These are phyloP conservation scores for Ogataea minuta DNA, from an alignment of 805 yeast species.

Conservation along the genomic window DNA sequence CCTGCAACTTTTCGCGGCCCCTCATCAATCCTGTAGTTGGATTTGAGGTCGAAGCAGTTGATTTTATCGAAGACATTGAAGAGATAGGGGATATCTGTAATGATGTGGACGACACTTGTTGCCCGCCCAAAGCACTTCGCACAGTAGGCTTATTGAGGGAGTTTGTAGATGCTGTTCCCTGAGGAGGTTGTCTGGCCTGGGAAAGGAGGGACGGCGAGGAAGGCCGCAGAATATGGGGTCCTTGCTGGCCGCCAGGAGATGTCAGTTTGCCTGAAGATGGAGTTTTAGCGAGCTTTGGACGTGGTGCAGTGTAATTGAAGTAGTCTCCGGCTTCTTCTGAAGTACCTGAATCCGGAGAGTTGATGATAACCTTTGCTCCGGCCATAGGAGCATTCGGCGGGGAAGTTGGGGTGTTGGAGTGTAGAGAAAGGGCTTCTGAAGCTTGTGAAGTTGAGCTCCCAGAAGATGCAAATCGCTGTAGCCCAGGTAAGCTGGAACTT, in stretches of 20 bases:
- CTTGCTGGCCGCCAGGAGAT: slow-evolving; percentile 6
- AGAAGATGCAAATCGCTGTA: slow-evolving; percentile 15
- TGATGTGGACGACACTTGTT: background rate
- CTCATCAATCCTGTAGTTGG: slow-evolving; percentile 20
- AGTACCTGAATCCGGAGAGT: slow-evolving; percentile 17
- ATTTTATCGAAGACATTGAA: slow-evolving; percentile 4
- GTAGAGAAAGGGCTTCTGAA: slow-evolving; percentile 14
- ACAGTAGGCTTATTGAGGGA: slow-evolving; percentile 6
- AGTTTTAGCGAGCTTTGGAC: slow-evolving; percentile 21
- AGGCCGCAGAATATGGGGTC: slow-evolving; percentile 9
- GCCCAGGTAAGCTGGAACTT: slow-evolving; percentile 6
- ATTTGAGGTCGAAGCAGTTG: slow-evolving; percentile 4
- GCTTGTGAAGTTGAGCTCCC: slow-evolving; percentile 16
- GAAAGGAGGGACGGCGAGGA: slow-evolving; percentile 8
- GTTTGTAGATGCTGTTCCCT: slow-evolving; percentile 15
- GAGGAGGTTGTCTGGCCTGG: slow-evolving; percentile 18
- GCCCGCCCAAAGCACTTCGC: slow-evolving; percentile 4
- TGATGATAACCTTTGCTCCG: slow-evolving; percentile 15
- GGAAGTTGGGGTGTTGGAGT: slow-evolving; percentile 15
- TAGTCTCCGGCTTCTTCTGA: slow-evolving; percentile 24
- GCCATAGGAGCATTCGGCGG: slow-evolving; percentile 11
- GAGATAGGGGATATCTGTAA: slow-evolving; percentile 3
- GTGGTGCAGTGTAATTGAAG: slow-evolving; percentile 30
- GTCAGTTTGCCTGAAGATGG: slow-evolving; percentile 11
- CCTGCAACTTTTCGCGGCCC: slow-evolving; percentile 23